Evolutionary conservation across 495 filamentous ascomycete species (phyloP), one percentile per base, ranked within the genome.

Genomic region (Lindgomyces ingoldianus): DNA sequence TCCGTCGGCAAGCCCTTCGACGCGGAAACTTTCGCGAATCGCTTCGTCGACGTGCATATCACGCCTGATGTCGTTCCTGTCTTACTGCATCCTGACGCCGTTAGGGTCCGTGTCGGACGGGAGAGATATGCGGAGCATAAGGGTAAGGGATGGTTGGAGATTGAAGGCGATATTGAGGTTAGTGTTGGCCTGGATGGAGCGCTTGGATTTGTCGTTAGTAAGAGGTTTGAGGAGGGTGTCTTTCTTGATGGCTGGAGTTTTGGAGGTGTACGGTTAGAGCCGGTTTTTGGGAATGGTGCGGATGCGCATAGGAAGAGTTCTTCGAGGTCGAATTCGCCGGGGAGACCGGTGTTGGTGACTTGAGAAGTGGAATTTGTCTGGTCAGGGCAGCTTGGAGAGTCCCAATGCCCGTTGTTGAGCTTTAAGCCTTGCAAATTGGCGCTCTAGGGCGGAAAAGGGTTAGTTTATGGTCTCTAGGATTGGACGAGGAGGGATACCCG

Each of bases 241-340:
- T 64, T 63, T 53, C 55, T 73, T 18, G 68, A 63, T 61, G 71
- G 71, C 16, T 73, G 69, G 69, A 73, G 69, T 36, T 73, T 73
- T 65, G 69, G 69, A 41, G 71, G 71, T 12, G 71, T 73, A 14
- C 61, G 63, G 49, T 48, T 73, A 56, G 62, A 73, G 55, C 71
- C 71, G 12, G 63, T 73, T 8, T 71, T 71, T 60, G 51, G 9
- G n/a, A 30, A 29, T 16, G 30, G 2, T 8, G 51, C 16, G 33
- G 24, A 6, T 12, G 27, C 16, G 16, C 6, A 22, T 27, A 42
- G 30, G 29, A 55, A 30, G 14, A 39, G 33, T 39, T 39, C 33
- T 39, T 6, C 33, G 33, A 39, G 33, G 33, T 6, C 33, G 33
- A 14, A 6, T 6, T 39, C 33, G 33, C 33, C 33, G 33, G 33